Evolutionary conservation across 305 asterid genomes (phyloP), one percentile per base, ranked within the genome.

Genomic region (Salvia sclarea): DNA sequence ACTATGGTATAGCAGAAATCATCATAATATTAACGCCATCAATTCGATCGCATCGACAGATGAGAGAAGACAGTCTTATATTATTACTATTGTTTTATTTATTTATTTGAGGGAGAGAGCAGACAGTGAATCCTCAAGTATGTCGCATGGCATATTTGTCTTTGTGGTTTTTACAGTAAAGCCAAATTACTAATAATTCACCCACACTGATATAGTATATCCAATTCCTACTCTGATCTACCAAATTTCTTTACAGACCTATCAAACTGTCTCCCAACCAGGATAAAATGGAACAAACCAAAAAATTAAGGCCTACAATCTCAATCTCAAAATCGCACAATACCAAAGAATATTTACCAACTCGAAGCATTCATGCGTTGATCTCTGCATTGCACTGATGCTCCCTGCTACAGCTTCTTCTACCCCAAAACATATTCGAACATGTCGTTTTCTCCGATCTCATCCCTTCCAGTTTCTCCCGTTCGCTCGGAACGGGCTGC

Each of bases 351-450:
- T 41, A 41, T 8, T 24, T 40, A 35, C 41, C 55, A 24, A 2
- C 71, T 17, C 44, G 35, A 5, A 45, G 0, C 2, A 60, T 28
- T 75, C 83, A 84, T 63, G 92, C 85, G 58, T 88, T 90, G 64
- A 87, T 87, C 67, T 90, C 95, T 0, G 93, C 91, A 76, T 90
- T 87, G 74, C 96, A 90, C 72, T 79, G 95, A 70, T 85, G 76
- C 81, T 90, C 96, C 75, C 93, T 80, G 81, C 91, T 87, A 79
- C 95, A 90, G 84, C 95, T 87, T 71, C 96, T 82, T 80, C 93
- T 76, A 35, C 95, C 86, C 96, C 95, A 87, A 70, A 90, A 88
- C 91, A 88, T 86, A 76, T 80, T 82, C 20, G 95, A 82, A 68
- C 95, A 87, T 7, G 85, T 87, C 3, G 86, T 84, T 61, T 82